Conservation (phyloP, 495 filamentous ascomycete species). For the Hypoxylon rickii region DNA sequence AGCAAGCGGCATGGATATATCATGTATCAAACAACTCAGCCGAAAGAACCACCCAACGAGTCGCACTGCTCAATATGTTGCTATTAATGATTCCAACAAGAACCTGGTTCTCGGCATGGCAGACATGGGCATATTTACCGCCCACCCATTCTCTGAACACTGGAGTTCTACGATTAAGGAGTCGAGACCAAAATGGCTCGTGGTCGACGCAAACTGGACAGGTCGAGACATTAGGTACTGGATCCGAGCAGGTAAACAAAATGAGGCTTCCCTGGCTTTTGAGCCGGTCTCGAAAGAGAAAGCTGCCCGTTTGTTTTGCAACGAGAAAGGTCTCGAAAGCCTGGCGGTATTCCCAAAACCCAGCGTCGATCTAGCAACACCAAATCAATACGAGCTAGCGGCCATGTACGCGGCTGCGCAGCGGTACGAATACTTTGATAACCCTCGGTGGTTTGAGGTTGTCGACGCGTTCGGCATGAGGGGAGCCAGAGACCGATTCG, state of each 20-base stretch:
- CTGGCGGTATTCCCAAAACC: slow-evolving; percentile 64
- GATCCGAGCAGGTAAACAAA: slow-evolving; percentile 58
- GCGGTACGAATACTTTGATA: slow-evolving; percentile 66
- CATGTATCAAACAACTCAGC: slow-evolving; percentile 62
- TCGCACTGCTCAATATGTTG: slow-evolving; percentile 87
- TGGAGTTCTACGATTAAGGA: slow-evolving; percentile 64
- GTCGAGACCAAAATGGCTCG: slow-evolving; percentile 69
- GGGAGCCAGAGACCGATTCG: slow-evolving; percentile 65
- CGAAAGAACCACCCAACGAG: slow-evolving; percentile 50
- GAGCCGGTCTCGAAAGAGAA: slow-evolving; percentile 91
- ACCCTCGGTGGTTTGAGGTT: slow-evolving; percentile 72
- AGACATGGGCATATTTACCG: slow-evolving; percentile 86
- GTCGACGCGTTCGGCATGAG: slow-evolving; percentile 76
- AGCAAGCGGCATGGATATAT: slow-evolving; percentile 64
- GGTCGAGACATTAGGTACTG: slow-evolving; percentile 63
- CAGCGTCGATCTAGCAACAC: slow-evolving; percentile 71
- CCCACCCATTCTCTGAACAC: slow-evolving; percentile 49
- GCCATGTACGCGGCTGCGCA: slow-evolving; percentile 73
- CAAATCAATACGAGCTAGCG: slow-evolving; percentile 79
- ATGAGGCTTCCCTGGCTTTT: slow-evolving; percentile 68
- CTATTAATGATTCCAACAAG: slow-evolving; percentile 82
- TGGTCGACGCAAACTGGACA: slow-evolving; percentile 85
- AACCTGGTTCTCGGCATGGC: slow-evolving; percentile 87
- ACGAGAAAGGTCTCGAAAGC: slow-evolving; percentile 30
- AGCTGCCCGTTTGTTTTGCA: slow-evolving; percentile 67